Percentiles rank a stretch among this genome's conserved stretches.
These are phyloP conservation scores for Hypoxylon sp. DNA, from an alignment of 2,329 filamentous ascomycete genomes.

Conservation along the genomic window DNA sequence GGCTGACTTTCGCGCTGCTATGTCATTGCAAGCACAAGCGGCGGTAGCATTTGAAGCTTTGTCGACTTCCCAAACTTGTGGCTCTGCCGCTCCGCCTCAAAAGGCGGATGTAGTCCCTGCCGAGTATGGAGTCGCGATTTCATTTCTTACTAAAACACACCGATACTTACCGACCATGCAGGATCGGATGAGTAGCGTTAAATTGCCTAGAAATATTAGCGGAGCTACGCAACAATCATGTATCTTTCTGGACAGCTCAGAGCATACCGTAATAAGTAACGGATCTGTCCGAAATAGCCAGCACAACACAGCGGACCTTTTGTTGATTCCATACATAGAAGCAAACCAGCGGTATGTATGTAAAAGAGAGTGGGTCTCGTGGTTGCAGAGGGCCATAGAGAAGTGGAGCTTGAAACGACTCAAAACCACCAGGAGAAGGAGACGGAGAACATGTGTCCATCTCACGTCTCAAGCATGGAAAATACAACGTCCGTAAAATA, in stretches of 20 bases:
- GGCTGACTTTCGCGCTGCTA: constrained; percentile 36
- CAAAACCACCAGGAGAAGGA: constrained; percentile 47
- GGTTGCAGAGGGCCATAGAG: constrained; percentile 25
- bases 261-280: constrained; percentile 5
- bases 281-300: constrained; percentile 20
- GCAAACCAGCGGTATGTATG: constrained; percentile 34
- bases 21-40: constrained; percentile 21
- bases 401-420: constrained; percentile 46
- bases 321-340: constrained; percentile 4
- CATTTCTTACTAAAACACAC: constrained; percentile 5
- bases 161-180: constrained; percentile 6
- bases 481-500: constrained; percentile 32
- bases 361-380: constrained; percentile 30
- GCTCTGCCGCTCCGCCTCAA: constrained; percentile 8
- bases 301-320: constrained; percentile 18
- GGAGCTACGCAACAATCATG: constrained; percentile 15
- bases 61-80: constrained; percentile 16
- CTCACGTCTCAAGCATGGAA: constrained; percentile 41
- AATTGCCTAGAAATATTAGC: constrained; percentile 13
- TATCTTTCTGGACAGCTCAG: constrained; percentile 1
- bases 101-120: constrained; percentile 7
- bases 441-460: constrained; percentile 40
- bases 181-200: constrained; percentile 13
- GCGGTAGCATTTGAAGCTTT: constrained; percentile 21
- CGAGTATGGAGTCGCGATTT: constrained; percentile 14